Evolutionary conservation across 2,329 filamentous ascomycete genomes (phyloP).

Genomic region (Arthrobotrys sinensis): DNA sequence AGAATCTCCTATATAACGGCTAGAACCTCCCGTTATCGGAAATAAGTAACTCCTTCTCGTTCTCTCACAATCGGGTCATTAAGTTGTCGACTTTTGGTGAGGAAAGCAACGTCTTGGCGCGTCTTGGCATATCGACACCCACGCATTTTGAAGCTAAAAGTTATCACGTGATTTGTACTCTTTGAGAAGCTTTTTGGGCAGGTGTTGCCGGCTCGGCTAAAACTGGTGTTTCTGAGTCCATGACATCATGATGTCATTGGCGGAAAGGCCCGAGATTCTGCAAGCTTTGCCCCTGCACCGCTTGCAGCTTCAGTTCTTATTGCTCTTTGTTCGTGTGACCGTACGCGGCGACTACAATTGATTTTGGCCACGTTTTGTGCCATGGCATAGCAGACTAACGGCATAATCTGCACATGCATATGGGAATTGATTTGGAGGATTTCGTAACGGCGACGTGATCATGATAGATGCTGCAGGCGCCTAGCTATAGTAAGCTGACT

Average conservation of each 20-base stretch:
- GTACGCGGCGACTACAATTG: not conserved
- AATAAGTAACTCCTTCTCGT: not conserved
- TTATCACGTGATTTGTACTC: not conserved
- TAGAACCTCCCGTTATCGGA: not conserved
- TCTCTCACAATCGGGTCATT: not conserved
- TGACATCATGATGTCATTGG: constrained; percentile 2
- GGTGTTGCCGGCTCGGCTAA: not conserved
- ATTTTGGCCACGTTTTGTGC: not conserved
- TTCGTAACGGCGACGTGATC: constrained; percentile 10
- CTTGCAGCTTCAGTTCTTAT: not conserved
- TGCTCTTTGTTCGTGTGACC: not conserved
- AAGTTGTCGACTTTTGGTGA: not conserved
- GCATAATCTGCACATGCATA: no score
- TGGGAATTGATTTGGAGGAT: not conserved
- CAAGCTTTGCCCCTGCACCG: not conserved
- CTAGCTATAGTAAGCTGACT: no score
- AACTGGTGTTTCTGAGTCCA: not conserved
- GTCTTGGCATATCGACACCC: not conserved
- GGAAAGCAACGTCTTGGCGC: not conserved
- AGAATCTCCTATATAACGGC: not conserved
- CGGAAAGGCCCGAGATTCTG: constrained; percentile 11
- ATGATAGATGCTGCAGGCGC: no score
- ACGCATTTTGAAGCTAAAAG: not conserved
- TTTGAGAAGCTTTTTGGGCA: not conserved
- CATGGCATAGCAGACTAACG: no score